Conservation (phyloP, 768 basidiomycete species). For the Naganishia antarctica region DNA sequence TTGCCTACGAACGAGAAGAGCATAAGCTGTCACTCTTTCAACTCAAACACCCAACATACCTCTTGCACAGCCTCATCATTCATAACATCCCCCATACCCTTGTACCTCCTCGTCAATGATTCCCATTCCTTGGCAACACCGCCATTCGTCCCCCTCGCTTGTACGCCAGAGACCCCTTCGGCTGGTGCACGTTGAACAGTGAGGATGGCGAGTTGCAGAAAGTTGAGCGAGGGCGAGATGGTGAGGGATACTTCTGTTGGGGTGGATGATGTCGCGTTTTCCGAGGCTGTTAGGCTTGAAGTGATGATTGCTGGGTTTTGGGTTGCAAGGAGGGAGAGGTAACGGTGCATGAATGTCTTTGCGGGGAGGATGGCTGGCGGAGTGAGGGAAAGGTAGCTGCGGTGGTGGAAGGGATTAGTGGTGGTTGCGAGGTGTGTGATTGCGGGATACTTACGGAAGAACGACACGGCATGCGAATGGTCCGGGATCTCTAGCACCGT, state of each 20-base stretch:
- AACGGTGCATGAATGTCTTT: conserved; percentile 81
- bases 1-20: conserved; percentile 23
- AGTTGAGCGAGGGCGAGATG: conserved; percentile 72
- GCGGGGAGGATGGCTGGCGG: conserved; percentile 90
- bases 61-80: conserved; percentile 61
- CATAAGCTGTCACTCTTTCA: conserved; percentile 12
- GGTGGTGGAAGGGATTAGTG: not conserved
- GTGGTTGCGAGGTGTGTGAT: not conserved
- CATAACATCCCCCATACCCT: conserved; percentile 63
- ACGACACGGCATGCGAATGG: conserved; percentile 78
- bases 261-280: conserved; percentile 12
- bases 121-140: conserved; percentile 59
- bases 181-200: conserved; percentile 67
- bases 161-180: conserved; percentile 63
- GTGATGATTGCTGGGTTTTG: conserved; percentile 50
- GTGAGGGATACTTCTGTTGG: conserved; percentile 64
- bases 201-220: conserved; percentile 78
- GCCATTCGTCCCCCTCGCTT: conserved; percentile 70
- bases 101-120: conserved; percentile 75
- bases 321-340: conserved; percentile 61
- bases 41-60: conserved; percentile 52
- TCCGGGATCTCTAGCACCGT: conserved; percentile 57
- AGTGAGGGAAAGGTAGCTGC: conserved; percentile 60
- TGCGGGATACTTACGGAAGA: conserved; percentile 61
- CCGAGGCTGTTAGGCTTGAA: conserved; percentile 29